Evolutionary conservation across 1,284 basidiomycete species (phyloP).

Genomic region (Tilletia setariae): DNA sequence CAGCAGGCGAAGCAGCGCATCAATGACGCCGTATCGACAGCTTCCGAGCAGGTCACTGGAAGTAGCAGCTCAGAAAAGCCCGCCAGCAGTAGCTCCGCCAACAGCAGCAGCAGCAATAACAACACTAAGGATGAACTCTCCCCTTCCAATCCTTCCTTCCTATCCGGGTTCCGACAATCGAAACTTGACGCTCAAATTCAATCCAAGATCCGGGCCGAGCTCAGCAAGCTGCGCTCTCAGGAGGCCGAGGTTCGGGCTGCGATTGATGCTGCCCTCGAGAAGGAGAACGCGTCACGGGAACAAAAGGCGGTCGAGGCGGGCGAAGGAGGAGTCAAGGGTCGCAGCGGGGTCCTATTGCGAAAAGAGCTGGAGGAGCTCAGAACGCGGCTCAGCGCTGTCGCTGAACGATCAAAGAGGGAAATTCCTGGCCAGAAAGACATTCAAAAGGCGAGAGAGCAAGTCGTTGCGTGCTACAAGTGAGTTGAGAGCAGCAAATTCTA

Average conservation of each 20-base stretch:
- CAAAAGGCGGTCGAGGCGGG: conserved; percentile 31
- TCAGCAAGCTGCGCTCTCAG: conserved; percentile 40
- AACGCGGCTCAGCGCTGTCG: background rate
- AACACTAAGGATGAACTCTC: background rate
- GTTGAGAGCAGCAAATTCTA: conserved; percentile 40
- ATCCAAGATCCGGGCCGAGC: conserved; percentile 45
- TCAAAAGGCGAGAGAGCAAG: conserved; percentile 66
- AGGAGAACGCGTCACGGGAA: conserved; percentile 43
- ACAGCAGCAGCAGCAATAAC: background rate
- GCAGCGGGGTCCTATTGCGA: conserved; percentile 40
- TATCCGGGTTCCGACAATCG: conserved; percentile 31
- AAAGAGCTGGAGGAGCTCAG: conserved; percentile 47
- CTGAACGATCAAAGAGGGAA: background rate
- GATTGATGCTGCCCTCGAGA: conserved; percentile 49
- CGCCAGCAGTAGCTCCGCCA: background rate
- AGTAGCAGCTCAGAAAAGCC: background rate
- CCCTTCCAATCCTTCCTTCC: conserved; percentile 6
- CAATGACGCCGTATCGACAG: background rate
- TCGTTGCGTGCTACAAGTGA: conserved; percentile 71
- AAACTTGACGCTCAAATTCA: conserved; percentile 45
- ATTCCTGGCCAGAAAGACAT: conserved; percentile 59
- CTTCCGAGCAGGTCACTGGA: background rate
- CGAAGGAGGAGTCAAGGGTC: conserved; percentile 29
- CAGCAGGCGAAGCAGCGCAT: conserved; percentile 4
- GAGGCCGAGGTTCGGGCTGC: conserved; percentile 43